These are phyloP conservation scores for Salvia rosmarinus DNA, from an alignment of 257 asterid genomes.

Conservation along the genomic window DNA sequence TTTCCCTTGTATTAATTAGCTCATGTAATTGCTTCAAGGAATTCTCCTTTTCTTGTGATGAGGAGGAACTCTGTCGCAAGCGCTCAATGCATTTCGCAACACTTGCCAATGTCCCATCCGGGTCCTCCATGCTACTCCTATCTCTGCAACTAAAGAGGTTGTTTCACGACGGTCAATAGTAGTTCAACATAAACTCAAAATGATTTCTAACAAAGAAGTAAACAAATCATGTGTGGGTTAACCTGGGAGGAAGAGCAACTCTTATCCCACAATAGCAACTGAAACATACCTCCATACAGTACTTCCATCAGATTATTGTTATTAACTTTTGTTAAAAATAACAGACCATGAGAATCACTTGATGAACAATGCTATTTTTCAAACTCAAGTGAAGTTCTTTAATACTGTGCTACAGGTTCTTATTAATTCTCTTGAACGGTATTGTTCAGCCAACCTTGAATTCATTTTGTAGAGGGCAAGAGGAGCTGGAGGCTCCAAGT, in stretches of 20 bases:
- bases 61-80: constrained; percentile 83
- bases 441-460: constrained; percentile 61
- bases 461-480: constrained; percentile 63
- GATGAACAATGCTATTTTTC: neutral
- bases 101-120: constrained; percentile 95
- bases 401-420: no score
- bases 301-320: no score
- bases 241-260: no score
- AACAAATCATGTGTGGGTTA: neutral
- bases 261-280: no score
- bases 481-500: constrained; percentile 76
- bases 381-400: neutral
- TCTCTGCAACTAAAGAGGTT: constrained; percentile 59
- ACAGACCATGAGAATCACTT: no score
- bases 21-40: constrained; percentile 79
- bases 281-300: no score
- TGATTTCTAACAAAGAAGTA: neutral
- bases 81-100: constrained; percentile 97
- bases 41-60: constrained; percentile 79
- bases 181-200: constrained; percentile 14
- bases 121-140: constrained; percentile 94
- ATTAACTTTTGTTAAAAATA: no score
- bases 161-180: constrained; percentile 21
- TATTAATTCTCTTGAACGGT: no score
- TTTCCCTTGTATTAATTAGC: constrained; percentile 78